A percentile compares a stretch with the other conserved stretches of the same genome.
phyloP scores from a whole-genome alignment of 129 eudicot genomes.

The Flaveria trinervia region DNA sequence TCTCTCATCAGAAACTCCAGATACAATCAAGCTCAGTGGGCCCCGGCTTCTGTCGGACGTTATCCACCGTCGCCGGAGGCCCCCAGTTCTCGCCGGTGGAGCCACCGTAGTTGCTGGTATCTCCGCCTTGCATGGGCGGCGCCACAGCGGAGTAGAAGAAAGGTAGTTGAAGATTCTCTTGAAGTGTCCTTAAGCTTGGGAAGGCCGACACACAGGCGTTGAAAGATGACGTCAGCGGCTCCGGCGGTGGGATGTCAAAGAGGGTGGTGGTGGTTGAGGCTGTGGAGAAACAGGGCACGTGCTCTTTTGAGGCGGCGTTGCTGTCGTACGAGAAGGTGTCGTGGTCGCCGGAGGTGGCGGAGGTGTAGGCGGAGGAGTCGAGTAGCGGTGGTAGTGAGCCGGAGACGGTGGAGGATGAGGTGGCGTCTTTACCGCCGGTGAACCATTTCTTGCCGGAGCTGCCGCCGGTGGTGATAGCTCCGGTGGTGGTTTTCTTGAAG shows the following conservation, averaged over 20 bases:
- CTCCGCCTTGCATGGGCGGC: slow-evolving; percentile 34
- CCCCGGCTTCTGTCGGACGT: slow-evolving; percentile 39
- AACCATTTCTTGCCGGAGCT: slow-evolving; percentile 48
- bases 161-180: slow-evolving; percentile 69
- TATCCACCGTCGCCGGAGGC: slow-evolving; percentile 19
- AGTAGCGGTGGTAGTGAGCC: slow-evolving; percentile 65
- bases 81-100: slow-evolving; percentile 43
- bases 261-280: slow-evolving; percentile 43
- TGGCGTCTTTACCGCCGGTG: slow-evolving; percentile 38
- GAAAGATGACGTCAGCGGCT: slow-evolving; percentile 27
- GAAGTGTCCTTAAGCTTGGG: slow-evolving; percentile 69
- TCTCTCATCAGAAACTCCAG: slow-evolving; percentile 63
- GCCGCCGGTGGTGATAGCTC: slow-evolving; percentile 33
- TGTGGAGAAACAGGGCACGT: slow-evolving; percentile 99
- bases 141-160: slow-evolving; percentile 47
- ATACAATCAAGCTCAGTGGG: slow-evolving; percentile 76
- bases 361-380: slow-evolving; percentile 52
- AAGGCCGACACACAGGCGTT: slow-evolving; percentile 41
- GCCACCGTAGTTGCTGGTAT: slow-evolving; percentile 18
- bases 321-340: slow-evolving; percentile 52
- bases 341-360: slow-evolving; percentile 39
- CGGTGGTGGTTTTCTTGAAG: slow-evolving; percentile 60
- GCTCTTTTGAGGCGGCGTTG: slow-evolving; percentile 56
- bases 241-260: slow-evolving; percentile 47
- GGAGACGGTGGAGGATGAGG: slow-evolving; percentile 57